Evolutionary conservation across 768 basidiomycete species (phyloP), one percentile per base, ranked within the genome.

Genomic region (Lactarius tabidus): DNA sequence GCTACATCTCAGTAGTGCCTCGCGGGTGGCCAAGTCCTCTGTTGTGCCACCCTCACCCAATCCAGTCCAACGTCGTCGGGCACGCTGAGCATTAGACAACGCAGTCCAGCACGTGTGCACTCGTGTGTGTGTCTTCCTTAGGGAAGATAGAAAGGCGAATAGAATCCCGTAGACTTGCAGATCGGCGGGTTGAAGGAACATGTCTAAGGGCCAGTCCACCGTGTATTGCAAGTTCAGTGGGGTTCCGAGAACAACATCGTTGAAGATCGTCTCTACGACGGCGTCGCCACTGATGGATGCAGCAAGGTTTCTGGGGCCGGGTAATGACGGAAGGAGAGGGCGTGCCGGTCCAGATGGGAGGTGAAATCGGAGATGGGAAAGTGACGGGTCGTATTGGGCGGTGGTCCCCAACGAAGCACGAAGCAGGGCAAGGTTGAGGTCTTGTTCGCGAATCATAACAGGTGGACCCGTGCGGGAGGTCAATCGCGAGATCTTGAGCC

Each of bases 361-460:
- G 38, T 82, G 82, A 73, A 95, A 93, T 28, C 84, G 85, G 48
- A 97, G 79, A 63, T 80, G 83, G 18, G 88, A 78, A 28, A 97
- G 81, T 4, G 84, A 82, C n/a, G 85, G 84, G 71, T 95, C 94
- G 54, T 91, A 86, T 68, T 96, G 93, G 14, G 93, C 93, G 4
- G 85, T 86, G 39, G 94, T 96, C 0, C 94, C 93, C 7, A 95
- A 77, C 15, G 92, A 95, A 41, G 94, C 90, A 64, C 94, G 87
- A 48, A 96, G 85, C 36, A 96, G 79, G 3, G 90, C 91, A 38
- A 91, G 85, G 67, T 94, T 91, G 28, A 97, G 78, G 70, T 97
- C 94, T 74, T 95, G 93, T 69, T 95, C 94, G 29, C 89, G 85
- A 70, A 96, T 95, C 82, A 93, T 87, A 6, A 85, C 87, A 14